phyloP scores from a whole-genome alignment of 2,329 filamentous ascomycete genomes.

The Clarireedia homoeocarpa region DNA sequence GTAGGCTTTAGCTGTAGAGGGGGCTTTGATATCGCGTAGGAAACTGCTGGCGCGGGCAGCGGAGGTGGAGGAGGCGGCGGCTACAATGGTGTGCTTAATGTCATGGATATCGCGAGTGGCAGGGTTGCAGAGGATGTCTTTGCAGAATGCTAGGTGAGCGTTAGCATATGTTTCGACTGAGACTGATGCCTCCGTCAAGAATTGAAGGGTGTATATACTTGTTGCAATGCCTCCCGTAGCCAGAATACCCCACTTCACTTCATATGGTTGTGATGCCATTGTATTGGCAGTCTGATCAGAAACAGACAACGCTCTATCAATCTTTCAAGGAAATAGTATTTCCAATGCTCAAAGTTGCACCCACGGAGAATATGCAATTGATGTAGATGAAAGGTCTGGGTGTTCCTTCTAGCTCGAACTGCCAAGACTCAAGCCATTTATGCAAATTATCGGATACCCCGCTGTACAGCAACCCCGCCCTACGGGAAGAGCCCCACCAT shows the following conservation, averaged over 20 bases:
- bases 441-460: too few species aligned
- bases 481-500: too few species aligned
- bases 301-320: too few species aligned
- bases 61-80: conserved; percentile 58
- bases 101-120: conserved; percentile 50
- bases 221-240: conserved; percentile 32
- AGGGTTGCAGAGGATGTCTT: conserved; percentile 57
- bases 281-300: not conserved
- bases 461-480: too few species aligned
- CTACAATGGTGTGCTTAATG: conserved; percentile 53
- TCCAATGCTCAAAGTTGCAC: too few species aligned
- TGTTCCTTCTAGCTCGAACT: too few species aligned
- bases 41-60: conserved; percentile 52
- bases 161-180: conserved; percentile 3
- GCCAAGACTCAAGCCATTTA: too few species aligned
- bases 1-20: conserved; percentile 52
- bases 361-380: too few species aligned
- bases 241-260: conserved; percentile 29
- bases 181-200: not conserved
- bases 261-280: conserved; percentile 24
- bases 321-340: too few species aligned
- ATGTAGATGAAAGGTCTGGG: too few species aligned
- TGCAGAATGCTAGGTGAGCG: conserved; percentile 41
- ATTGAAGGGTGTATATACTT: conserved; percentile 17
- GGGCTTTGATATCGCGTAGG: conserved; percentile 47